phyloP scores from a whole-genome alignment of 805 yeast species.

The Saturnispora bothae region DNA sequence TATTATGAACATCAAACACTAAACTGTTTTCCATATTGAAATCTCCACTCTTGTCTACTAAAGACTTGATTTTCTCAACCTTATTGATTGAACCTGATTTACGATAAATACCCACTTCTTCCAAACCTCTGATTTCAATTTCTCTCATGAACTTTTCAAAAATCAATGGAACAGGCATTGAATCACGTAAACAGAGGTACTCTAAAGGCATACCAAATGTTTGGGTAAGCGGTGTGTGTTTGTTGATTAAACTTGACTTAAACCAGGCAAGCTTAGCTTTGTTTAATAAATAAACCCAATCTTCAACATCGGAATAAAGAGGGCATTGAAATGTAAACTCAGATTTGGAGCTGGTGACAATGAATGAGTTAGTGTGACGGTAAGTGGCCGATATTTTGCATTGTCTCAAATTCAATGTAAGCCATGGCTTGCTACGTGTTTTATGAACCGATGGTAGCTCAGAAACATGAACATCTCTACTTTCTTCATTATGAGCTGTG shows the following conservation, averaged over 20 bases:
- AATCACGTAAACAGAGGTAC: slow-evolving; percentile 65
- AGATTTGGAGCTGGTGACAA: slow-evolving; percentile 30
- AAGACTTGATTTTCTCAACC: slow-evolving; percentile 32
- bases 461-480: slow-evolving; percentile 45
- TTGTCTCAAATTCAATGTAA: slow-evolving; percentile 36
- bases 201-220: slow-evolving; percentile 85
- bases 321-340: slow-evolving; percentile 54
- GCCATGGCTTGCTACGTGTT: slow-evolving; percentile 42
- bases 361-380: slow-evolving; percentile 37
- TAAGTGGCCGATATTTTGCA: slow-evolving; percentile 43
- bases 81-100: slow-evolving; percentile 44
- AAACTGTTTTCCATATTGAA: slow-evolving; percentile 33
- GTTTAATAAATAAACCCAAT: slow-evolving; percentile 53
- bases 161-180: slow-evolving; percentile 49
- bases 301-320: slow-evolving; percentile 49
- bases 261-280: slow-evolving; percentile 48
- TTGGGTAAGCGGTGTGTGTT: slow-evolving; percentile 10
- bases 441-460: slow-evolving; percentile 30
- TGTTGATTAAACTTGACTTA: slow-evolving; percentile 29
- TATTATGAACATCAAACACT: slow-evolving; percentile 66
- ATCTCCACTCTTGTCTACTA: slow-evolving; percentile 37
- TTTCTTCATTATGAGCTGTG: slow-evolving; percentile 33
- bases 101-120: slow-evolving; percentile 86
- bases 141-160: slow-evolving; percentile 58
- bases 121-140: slow-evolving; percentile 78